These are phyloP conservation scores for Linnemannia exigua DNA, from an alignment of 192 early-diverging fungal species.

Conservation along the genomic window DNA sequence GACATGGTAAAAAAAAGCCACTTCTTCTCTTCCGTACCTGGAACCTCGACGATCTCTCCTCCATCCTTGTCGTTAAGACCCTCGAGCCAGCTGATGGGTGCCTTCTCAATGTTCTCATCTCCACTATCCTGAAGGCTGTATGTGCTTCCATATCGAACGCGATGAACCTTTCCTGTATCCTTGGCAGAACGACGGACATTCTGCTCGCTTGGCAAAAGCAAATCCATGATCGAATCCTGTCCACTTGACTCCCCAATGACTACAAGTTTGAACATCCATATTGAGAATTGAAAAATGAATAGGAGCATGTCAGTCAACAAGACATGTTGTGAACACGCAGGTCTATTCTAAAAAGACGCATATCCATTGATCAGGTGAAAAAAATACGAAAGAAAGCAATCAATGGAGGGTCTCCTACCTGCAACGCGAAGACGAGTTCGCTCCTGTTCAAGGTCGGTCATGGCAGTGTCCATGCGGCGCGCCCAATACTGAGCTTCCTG, in stretches of 20 bases:
- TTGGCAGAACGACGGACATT: constrained; percentile 33
- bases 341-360: not conserved
- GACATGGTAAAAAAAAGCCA: no score
- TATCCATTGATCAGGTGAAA: not conserved
- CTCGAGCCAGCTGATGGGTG: constrained; percentile 50
- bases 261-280: not conserved
- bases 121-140: constrained; percentile 32
- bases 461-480: constrained; percentile 43
- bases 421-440: constrained; percentile 31
- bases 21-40: constrained; percentile 22
- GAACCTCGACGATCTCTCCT: constrained; percentile 47
- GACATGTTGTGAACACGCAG: not conserved
- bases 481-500: constrained; percentile 51
- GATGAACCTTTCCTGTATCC: constrained; percentile 51
- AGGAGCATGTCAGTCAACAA: not conserved
- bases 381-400: not conserved
- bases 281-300: not conserved
- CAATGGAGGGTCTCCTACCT: constrained; percentile 10
- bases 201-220: constrained; percentile 41
- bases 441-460: constrained; percentile 36
- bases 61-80: constrained; percentile 30
- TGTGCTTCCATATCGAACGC: constrained; percentile 41
- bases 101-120: constrained; percentile 36
- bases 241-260: constrained; percentile 52
- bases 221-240: constrained; percentile 48